Evolutionary conservation across 768 basidiomycete genomes (phyloP), one percentile per base, ranked within the genome.

Genomic region (Tulasnella sp.): DNA sequence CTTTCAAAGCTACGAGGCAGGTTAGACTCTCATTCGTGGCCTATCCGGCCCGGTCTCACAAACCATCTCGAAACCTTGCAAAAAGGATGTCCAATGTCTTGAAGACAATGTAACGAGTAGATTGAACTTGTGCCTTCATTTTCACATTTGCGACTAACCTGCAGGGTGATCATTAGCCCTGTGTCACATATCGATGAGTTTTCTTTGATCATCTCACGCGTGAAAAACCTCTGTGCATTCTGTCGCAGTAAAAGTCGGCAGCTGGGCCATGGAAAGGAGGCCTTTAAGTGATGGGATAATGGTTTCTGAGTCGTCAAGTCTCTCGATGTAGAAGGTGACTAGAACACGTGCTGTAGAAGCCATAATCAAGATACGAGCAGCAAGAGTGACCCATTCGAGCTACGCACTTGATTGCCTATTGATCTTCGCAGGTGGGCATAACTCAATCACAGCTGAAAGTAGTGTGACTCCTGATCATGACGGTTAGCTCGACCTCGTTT

Each of bases 281-380:
- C 92, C 95, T 56, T 79, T 78, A 41, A 96, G 75, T 0, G 91
- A 83, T 1, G 89, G 87, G 3, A 90, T 82, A 38, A 94, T 79
- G 7, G 88, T 88, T 64, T 89, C 85, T 3, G 80, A 79, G 67
- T 96, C 93, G 61, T 88, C 87, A 54, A 96, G 73, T 72, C 95
- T 96, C 56, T 82, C 83, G 66, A 82, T 80, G 68, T 85, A 93
- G 75, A 98, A 99, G 1, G 77, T 73, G 0, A 83, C 80, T 59
- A 99, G 76, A 11, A 93, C 90, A 63, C 82, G 82, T 61, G 86
- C 96, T 97, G 13, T 27, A 26, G 49, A 23, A 52, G 32, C 32
- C n/a, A 44, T 17, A 34, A 47, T 56, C 51, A 64, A 61, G 26
- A 44, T 55, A 34, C 17, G 19, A 41, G 7, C 19, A 62, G 53